Evolutionary conservation across 1,284 basidiomycete genomes (phyloP).

Genomic region (Cerrena zonata): DNA sequence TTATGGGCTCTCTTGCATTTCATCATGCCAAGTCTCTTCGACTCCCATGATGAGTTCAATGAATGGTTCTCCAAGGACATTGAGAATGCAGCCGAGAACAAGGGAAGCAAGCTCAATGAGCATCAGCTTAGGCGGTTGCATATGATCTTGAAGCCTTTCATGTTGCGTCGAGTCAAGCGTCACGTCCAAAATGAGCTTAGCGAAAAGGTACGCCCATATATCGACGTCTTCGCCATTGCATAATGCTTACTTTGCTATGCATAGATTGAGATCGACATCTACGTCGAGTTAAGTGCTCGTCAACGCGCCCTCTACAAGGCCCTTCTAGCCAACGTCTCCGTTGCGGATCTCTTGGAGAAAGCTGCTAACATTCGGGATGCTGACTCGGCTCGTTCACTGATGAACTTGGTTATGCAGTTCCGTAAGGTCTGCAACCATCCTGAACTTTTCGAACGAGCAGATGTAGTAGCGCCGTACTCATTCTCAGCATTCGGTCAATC

Average conservation of each 20-base stretch:
- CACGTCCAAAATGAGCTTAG: conserved; percentile 99
- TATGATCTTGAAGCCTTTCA: conserved; percentile 99
- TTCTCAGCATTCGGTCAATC: conserved; percentile 83
- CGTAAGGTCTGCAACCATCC: conserved; percentile 99
- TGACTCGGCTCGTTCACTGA: conserved; percentile 85
- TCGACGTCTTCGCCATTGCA: not conserved
- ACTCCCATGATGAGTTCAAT: conserved; percentile 98
- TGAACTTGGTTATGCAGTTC: conserved; percentile 99
- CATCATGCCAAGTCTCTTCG: conserved; percentile 99
- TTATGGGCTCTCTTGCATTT: conserved; percentile 99
- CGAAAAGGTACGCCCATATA: conserved; percentile 70
- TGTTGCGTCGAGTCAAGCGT: conserved; percentile 95
- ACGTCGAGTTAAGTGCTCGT: conserved; percentile 89
- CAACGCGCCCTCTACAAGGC: conserved; percentile 92
- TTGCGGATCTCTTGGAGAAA: conserved; percentile 90
- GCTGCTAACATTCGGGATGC: conserved; percentile 86
- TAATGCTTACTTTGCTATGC: conserved; percentile 1
- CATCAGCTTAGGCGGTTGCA: conserved; percentile 93
- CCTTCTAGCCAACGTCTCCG: conserved; percentile 87
- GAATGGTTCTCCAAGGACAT: conserved; percentile 99
- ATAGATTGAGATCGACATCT: conserved; percentile 94
- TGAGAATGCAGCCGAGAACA: conserved; percentile 90
- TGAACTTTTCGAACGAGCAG: conserved; percentile 95
- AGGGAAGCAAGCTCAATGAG: conserved; percentile 87
- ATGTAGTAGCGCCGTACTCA: conserved; percentile 88